phyloP scores from a whole-genome alignment of 2,329 filamentous ascomycete species.

The Penicillium hesseltinei region DNA sequence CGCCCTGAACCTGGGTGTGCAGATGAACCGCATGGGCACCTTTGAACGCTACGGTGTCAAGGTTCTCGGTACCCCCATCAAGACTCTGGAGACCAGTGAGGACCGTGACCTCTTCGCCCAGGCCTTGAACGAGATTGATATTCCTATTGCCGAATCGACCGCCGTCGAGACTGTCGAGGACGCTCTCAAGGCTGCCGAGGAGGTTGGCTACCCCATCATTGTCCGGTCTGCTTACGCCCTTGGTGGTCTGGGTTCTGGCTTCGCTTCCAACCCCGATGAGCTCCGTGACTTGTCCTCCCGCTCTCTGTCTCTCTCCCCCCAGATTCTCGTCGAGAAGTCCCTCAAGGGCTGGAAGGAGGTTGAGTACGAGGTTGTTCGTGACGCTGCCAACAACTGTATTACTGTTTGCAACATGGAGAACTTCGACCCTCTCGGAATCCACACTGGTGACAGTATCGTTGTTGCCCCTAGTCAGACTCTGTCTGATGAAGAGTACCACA shows the following conservation, averaged over 20 bases:
- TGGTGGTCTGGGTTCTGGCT: conserved; percentile 92
- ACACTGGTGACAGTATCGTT: conserved; percentile 98
- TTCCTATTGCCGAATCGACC: conserved; percentile 94
- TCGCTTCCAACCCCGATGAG: conserved; percentile 91
- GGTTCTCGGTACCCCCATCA: conserved; percentile 91
- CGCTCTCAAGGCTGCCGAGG: conserved; percentile 79
- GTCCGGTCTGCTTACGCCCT: conserved; percentile 95
- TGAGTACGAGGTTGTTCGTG: conserved; percentile 96
- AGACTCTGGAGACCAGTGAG: conserved; percentile 90
- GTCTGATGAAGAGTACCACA: conserved; percentile 98
- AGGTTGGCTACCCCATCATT: conserved; percentile 94
- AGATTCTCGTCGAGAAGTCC: conserved; percentile 97
- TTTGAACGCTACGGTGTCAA: conserved; percentile 95
- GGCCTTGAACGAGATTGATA: conserved; percentile 94
- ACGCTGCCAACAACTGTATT: conserved; percentile 97
- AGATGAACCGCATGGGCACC: conserved; percentile 94
- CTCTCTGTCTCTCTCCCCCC: conserved; percentile 87
- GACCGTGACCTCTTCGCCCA: conserved; percentile 95
- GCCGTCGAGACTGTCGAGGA: conserved; percentile 90
- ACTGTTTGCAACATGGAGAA: conserved; percentile 99
- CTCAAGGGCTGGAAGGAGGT: conserved; percentile 99
- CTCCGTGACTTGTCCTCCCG: conserved; percentile 89
- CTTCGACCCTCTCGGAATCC: conserved; percentile 95
- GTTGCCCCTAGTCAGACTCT: conserved; percentile 95
- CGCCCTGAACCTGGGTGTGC: conserved; percentile 90